These are phyloP conservation scores for Botrytis deweyae DNA, from an alignment of 2,329 filamentous ascomycete genomes.

Conservation along the genomic window DNA sequence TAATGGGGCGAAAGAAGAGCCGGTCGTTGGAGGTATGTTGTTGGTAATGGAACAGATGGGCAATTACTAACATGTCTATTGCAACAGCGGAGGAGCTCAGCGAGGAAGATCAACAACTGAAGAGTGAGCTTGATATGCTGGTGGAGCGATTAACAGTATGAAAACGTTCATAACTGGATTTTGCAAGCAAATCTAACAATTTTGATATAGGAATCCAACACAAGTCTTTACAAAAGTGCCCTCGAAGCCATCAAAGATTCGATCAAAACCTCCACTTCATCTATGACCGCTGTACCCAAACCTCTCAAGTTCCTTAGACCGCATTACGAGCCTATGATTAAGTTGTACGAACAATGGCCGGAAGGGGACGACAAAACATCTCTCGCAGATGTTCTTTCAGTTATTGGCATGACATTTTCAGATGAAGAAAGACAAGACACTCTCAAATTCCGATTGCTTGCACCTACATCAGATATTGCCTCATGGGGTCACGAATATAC, in stretches of 20 bases:
- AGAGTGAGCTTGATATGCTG: constrained; percentile 96
- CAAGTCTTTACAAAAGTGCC: constrained; percentile 83
- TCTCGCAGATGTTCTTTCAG: constrained; percentile 91
- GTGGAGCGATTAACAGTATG: constrained; percentile 87
- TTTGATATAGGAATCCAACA: constrained; percentile 72
- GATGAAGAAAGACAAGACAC: constrained; percentile 96
- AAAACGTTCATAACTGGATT: constrained; percentile 21
- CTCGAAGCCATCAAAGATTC: constrained; percentile 96
- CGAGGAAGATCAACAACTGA: constrained; percentile 97
- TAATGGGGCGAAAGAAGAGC: constrained; percentile 75
- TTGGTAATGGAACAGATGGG: constrained; percentile 24
- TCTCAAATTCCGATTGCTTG: constrained; percentile 88
- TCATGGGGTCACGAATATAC: constrained; percentile 99
- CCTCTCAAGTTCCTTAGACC: constrained; percentile 96
- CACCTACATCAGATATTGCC: constrained; percentile 86
- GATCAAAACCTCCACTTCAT: constrained; percentile 98
- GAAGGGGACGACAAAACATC: constrained; percentile 81
- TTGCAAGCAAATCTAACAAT: constrained; percentile 23
- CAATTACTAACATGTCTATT: constrained; percentile 39
- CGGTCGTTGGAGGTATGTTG: constrained; percentile 45
- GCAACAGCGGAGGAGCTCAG: constrained; percentile 77
- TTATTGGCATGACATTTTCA: constrained; percentile 98
- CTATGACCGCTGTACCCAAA: constrained; percentile 98
- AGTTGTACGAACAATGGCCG: constrained; percentile 87
- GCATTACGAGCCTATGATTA: constrained; percentile 87